Base-by-base conservation (phyloP, 1,139 yeast species). In the Lodderomyces jiufengensis region DNA sequence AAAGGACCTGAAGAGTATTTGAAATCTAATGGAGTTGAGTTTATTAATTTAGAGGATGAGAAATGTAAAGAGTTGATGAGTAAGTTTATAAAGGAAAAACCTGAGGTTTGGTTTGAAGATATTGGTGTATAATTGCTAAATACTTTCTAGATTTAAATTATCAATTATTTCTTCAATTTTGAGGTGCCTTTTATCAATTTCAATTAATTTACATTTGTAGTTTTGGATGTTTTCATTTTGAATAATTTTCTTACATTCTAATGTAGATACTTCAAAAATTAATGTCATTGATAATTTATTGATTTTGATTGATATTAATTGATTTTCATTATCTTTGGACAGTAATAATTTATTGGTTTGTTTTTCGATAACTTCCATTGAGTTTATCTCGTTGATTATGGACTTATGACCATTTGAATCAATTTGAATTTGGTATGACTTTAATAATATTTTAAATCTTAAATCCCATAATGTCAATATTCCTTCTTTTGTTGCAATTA, bases 101-200 rank as follows among this genome's bases (percentile, higher is more conserved):
- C 96, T 6, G 68, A 72, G 34, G 84, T 80, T 43, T 88, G 97
- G 97, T 71, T 71, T 55, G 97, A 88, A 60, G 97, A 88, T 56
- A 88, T 88, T 51, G 97, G 96, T 8, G 79, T 72, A 47, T 70
- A 56, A 27, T n/a, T n/a, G n/a, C n/a, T n/a, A n/a, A n/a, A n/a
- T n/a, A n/a, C n/a, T n/a, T n/a, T 29, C 32, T n/a, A 30, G 13
- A 14, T 29, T 25, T 6, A 35, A 24, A n/a, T 37, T 28, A 11
- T 30, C 37, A 20, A 41, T 27, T 12, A 34, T n/a, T 9, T 36
- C 41, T 23, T 44, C 43, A 22, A 44, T 22, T 9, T 29, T 23
- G 9, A 29, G 18, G 15, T 36, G 42, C n/a, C 30, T 34, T 25
- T 33, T 15, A 8, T 28, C 31, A 25, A 32, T 24, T 16, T 40